A percentile compares a stretch with the other conserved stretches of the same genome.
These are phyloP conservation scores for Fomitopsis schrenkii DNA, from an alignment of 1,284 basidiomycete species.

Conservation along the genomic window DNA sequence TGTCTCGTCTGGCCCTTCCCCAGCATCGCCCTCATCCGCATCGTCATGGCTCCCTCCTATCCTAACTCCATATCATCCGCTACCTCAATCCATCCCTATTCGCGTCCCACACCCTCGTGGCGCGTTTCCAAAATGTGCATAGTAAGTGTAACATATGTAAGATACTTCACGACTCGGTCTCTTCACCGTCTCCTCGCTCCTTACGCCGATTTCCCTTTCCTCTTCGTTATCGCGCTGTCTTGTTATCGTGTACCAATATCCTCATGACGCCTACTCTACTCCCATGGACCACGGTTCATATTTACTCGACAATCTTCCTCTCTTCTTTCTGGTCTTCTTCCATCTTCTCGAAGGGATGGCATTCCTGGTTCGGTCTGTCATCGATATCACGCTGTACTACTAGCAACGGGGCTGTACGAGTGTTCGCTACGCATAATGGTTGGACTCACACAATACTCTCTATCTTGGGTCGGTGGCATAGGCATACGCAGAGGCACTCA, in stretches of 20 bases:
- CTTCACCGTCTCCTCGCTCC: neutral
- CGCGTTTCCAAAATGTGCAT: neutral
- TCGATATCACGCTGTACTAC: neutral
- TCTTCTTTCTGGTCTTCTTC: neutral
- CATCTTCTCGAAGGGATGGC: neutral
- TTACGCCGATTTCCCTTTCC: conserved; percentile 4
- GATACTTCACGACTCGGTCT: neutral
- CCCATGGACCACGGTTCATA: conserved; percentile 5
- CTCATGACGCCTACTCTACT: conserved; percentile 2
- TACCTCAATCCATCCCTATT: conserved; percentile 1
- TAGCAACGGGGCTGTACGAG: neutral
- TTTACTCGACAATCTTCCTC: neutral
- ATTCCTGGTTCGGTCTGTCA: neutral
- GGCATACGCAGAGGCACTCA: neutral
- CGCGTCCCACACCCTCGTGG: neutral
- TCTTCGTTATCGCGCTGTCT: conserved; percentile 1
- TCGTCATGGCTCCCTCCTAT: neutral
- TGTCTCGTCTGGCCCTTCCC: neutral
- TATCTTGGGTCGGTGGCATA: neutral
- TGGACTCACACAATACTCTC: neutral
- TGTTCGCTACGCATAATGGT: neutral
- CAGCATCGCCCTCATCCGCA: neutral
- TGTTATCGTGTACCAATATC: conserved; percentile 2
- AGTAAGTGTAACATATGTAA: neutral
- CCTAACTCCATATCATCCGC: neutral